These are phyloP conservation scores for Eucalyptus caleyi DNA, from an alignment of 345 rosid genomes.

Conservation along the genomic window DNA sequence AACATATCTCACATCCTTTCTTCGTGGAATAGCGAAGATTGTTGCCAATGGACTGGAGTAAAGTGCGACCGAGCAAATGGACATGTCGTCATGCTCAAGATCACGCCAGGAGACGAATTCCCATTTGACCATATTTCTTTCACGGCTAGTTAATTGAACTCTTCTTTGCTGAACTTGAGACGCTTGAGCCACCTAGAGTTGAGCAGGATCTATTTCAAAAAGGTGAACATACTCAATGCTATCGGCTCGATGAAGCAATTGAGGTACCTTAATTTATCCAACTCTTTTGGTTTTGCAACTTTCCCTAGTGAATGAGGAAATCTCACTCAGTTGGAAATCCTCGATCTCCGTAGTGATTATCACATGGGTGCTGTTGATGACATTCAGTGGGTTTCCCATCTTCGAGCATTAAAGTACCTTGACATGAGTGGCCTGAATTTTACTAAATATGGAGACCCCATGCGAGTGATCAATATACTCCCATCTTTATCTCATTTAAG, in stretches of 20 bases:
- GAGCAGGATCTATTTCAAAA: not conserved
- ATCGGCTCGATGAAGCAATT: not conserved
- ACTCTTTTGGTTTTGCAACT: not conserved
- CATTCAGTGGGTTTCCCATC: too few relatives aligned
- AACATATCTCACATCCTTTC: not conserved
- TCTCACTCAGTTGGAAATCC: not conserved
- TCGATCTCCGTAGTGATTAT: not conserved
- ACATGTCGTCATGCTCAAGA: too few relatives aligned
- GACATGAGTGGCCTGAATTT: too few relatives aligned
- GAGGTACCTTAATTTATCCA: not conserved
- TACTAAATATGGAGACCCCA: too few relatives aligned
- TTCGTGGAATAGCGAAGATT: not conserved
- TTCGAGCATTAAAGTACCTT: too few relatives aligned
- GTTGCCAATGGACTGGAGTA: not conserved
- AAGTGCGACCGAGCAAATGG: not conserved
- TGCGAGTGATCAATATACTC: too few relatives aligned
- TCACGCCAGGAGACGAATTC: fast-evolving
- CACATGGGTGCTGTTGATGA: not conserved
- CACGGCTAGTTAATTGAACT: not conserved
- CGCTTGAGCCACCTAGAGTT: not conserved
- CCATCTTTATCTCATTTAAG: too few relatives aligned
- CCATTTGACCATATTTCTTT: too few relatives aligned
- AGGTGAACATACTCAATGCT: not conserved
- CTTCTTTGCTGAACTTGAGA: not conserved
- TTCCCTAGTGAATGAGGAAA: not conserved